phyloP scores from a whole-genome alignment of 805 yeast genomes.

The Candida qinlingensis region DNA sequence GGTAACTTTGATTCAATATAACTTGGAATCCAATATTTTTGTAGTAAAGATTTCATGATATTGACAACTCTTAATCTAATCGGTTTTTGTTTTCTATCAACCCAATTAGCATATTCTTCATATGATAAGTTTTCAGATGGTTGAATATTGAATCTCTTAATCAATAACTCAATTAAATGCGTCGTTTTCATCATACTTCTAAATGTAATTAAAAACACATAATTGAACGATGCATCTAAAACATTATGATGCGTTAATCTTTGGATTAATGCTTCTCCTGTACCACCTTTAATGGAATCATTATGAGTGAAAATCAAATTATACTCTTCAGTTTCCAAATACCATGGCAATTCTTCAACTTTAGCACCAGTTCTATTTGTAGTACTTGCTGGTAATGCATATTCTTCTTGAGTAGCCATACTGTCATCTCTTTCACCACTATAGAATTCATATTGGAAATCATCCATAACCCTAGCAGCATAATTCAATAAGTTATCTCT shows the following conservation, averaged over 20 bases:
- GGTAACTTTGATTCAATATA: constrained; percentile 44
- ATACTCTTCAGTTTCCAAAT: constrained; percentile 58
- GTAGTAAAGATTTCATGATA: constrained; percentile 60
- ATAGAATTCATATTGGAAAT: constrained; percentile 54
- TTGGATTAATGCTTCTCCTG: constrained; percentile 69
- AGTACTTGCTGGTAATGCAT: constrained; percentile 24
- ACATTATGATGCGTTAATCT: constrained; percentile 73
- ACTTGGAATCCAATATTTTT: constrained; percentile 63
- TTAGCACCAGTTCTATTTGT: constrained; percentile 23
- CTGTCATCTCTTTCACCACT: constrained; percentile 40
- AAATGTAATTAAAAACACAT: constrained; percentile 70
- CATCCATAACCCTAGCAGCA: constrained; percentile 74
- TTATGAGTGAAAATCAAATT: constrained; percentile 57
- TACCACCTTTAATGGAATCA: constrained; percentile 79
- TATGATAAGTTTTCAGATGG: constrained; percentile 87
- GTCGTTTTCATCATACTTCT: constrained; percentile 65
- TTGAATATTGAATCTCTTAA: constrained; percentile 59
- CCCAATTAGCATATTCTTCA: constrained; percentile 78
- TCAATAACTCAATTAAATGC: constrained; percentile 53
- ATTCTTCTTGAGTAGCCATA: constrained; percentile 22
- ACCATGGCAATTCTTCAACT: constrained; percentile 58
- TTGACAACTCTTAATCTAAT: constrained; percentile 62
- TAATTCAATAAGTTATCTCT: constrained; percentile 65
- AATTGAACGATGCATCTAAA: constrained; percentile 56
- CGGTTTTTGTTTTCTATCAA: constrained; percentile 61